phyloP scores from a whole-genome alignment of 768 basidiomycete species.

The Russula ochroleuca region DNA sequence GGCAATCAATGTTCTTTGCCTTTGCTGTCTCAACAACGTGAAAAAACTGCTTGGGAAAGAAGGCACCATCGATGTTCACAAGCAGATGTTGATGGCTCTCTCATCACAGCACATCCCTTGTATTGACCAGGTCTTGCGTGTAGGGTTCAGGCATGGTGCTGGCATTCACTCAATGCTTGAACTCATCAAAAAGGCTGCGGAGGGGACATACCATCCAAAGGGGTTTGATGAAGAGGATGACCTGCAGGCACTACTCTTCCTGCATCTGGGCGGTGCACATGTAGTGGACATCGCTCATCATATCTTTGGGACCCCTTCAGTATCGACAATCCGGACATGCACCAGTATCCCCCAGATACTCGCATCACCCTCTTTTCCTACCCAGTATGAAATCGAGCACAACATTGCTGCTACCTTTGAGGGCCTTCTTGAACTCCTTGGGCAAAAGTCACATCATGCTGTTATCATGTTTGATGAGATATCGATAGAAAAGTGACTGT shows the following conservation, averaged over 20 bases:
- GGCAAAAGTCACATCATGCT: background rate
- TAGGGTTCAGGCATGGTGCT: background rate
- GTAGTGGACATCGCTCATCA: background rate
- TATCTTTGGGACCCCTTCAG: background rate
- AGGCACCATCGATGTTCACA: background rate
- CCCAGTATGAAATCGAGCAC: background rate
- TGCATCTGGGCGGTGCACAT: background rate
- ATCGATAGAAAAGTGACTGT: background rate
- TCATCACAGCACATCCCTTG: background rate
- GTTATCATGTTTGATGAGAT: slow-evolving; percentile 14
- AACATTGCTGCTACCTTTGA: background rate
- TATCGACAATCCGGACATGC: background rate
- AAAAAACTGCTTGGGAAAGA: background rate
- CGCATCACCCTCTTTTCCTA: background rate
- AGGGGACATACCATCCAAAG: slow-evolving; percentile 1
- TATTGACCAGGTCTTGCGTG: background rate
- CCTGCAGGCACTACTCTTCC: background rate
- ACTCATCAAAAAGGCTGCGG: background rate
- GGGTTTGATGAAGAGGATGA: slow-evolving; percentile 4
- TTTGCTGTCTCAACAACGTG: background rate
- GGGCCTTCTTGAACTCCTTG: background rate
- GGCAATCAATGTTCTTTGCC: background rate
- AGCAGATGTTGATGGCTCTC: slow-evolving; percentile 2
- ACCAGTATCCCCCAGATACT: background rate
- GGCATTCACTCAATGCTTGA: background rate